Evolutionary conservation across 352 stramenopile genomes (phyloP).

Genomic region (Globisporangium orthogonon): DNA sequence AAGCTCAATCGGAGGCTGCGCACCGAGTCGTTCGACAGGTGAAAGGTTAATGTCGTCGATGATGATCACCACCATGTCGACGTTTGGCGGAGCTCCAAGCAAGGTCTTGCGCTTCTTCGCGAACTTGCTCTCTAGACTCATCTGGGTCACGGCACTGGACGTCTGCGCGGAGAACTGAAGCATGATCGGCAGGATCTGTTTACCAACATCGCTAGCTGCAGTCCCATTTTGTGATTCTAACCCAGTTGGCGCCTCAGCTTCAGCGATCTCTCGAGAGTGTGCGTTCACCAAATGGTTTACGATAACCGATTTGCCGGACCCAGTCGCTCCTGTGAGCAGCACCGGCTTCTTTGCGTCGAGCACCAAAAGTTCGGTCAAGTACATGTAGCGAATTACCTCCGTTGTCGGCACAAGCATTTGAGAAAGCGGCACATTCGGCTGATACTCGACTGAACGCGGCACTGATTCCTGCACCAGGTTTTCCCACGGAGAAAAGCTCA

Average conservation of each 20-base stretch:
- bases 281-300: conserved; percentile 61
- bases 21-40: conserved; percentile 56
- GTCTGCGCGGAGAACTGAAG: conserved; percentile 90
- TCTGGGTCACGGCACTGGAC: conserved; percentile 63
- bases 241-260: not conserved
- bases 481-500: conserved; percentile 62
- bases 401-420: conserved; percentile 60
- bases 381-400: conserved; percentile 61
- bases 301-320: conserved; percentile 85
- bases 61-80: conserved; percentile 70
- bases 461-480: conserved; percentile 11
- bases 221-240: not conserved
- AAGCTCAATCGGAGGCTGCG: conserved; percentile 73
- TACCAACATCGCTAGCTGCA: not conserved
- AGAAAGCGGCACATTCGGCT: conserved; percentile 24
- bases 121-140: conserved; percentile 88
- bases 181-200: conserved; percentile 32
- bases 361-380: conserved; percentile 43
- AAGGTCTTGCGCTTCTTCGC: conserved; percentile 90
- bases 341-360: conserved; percentile 63
- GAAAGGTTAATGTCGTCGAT: conserved; percentile 93
- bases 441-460: conserved; percentile 15
- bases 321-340: conserved; percentile 86
- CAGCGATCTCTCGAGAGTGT: conserved; percentile 8
- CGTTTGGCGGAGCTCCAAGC: conserved; percentile 76